Evolutionary conservation across 768 basidiomycete species (phyloP).

Genomic region (Suillus occidentalis): DNA sequence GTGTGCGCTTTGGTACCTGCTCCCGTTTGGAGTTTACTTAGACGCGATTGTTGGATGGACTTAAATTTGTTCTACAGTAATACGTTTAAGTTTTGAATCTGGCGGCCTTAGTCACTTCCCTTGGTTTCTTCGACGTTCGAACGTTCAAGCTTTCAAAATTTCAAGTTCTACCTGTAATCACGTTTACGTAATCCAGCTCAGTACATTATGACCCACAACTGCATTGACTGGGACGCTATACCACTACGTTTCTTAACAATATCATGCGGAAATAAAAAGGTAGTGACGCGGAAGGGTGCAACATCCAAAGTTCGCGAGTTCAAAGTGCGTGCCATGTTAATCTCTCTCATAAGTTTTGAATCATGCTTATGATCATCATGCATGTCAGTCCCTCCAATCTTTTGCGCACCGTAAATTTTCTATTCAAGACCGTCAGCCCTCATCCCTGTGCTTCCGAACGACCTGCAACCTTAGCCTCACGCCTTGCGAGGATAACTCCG

Average conservation of each 20-base stretch:
- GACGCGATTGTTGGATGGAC: too few relatives aligned
- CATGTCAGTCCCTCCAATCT: not conserved
- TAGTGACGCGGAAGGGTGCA: not conserved
- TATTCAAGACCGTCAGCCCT: not conserved
- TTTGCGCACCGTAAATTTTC: not conserved
- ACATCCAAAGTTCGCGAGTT: not conserved
- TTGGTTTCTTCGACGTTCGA: not conserved
- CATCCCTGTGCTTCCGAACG: not conserved
- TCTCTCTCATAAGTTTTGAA: not conserved
- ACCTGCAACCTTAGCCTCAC: not conserved
- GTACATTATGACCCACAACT: slow-evolving; percentile 24
- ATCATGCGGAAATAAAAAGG: not conserved
- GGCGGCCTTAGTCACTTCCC: too few relatives aligned
- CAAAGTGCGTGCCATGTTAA: not conserved
- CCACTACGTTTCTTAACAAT: slow-evolving; percentile 19
- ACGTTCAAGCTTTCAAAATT: too few relatives aligned
- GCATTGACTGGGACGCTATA: slow-evolving; percentile 23
- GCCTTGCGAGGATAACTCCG: not conserved
- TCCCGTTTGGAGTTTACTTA: too few relatives aligned
- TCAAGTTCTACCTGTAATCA: not conserved
- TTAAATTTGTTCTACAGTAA: too few relatives aligned
- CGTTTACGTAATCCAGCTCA: not conserved
- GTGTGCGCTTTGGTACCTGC: too few relatives aligned
- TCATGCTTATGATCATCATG: not conserved
- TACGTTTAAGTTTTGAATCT: too few relatives aligned